Evolutionary conservation across 2,329 filamentous ascomycete species (phyloP), one percentile per base, ranked within the genome.

Genomic region (Arthrocladium fulminans): DNA sequence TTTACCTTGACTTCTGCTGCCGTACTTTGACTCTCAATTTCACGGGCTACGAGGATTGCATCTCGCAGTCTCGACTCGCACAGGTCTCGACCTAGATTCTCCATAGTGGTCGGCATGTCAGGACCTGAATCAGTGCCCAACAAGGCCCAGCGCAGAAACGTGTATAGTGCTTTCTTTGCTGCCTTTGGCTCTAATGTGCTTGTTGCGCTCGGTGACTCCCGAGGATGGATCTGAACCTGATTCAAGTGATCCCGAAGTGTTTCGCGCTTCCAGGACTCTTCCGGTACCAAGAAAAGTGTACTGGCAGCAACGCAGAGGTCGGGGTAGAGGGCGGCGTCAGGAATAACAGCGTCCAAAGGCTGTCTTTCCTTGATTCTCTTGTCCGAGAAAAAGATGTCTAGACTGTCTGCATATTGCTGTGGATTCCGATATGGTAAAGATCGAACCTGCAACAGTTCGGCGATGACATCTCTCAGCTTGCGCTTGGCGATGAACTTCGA

Each of bases 61-160:
- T 70, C 65, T 40, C 62, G 54, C n/a, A 76, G 53, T 42, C 75
- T 65, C 41, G 61, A 59, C 17, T 75, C 53, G 8, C 69, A 71
- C 57, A 78, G 74, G 2, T 71, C 64, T 40, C 69, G 70, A 0
- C 79, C 79, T 19, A 83, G 59, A 17, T 80, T 69, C 10, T 60
- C 66, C 74, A 83, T 75, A 2, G 71, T 72, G 32, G 72, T 66
- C 1, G 71, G 71, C 8, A 77, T 70, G 13, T 71, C 67, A 1
- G 78, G 77, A 0, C 79, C 79, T 8, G 71, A 67, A 17, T 65
- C 65, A 2, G 75, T 75, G 34, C 68, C 75, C 2, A 70, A 67
- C 20, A 83, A 54, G 1, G 74, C 76, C 70, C 76, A 75, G 45
- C 79, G 71, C 46, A 83, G 63, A 57, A 76, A 79, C 48, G 71